Evolutionary conservation across 2,329 filamentous ascomycete species (phyloP).

Genomic region (Curvularia spicifera): DNA sequence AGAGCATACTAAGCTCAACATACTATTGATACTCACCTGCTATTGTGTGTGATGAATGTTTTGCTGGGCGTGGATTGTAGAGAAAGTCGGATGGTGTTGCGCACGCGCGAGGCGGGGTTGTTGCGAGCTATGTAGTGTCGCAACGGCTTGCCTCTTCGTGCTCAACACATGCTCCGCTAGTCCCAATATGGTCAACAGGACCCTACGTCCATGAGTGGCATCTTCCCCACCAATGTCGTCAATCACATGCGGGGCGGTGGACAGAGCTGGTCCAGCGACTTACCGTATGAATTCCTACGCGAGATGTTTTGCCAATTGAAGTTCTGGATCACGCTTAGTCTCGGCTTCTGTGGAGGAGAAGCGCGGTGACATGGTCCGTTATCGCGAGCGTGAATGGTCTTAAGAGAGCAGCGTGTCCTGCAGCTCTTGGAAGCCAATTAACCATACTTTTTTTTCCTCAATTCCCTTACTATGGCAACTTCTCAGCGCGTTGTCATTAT

Average conservation of each 20-base stretch:
- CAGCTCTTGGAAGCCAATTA: constrained; percentile 5
- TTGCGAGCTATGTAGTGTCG: constrained; percentile 29
- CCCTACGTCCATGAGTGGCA: constrained; percentile 35
- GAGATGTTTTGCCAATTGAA: constrained; percentile 34
- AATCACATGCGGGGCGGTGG: constrained; percentile 33
- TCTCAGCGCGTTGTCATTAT: constrained; percentile 52
- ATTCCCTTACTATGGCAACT: constrained; percentile 29
- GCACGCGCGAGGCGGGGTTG: constrained; percentile 37
- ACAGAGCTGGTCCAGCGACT: constrained; percentile 11
- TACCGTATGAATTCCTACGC: constrained; percentile 24
- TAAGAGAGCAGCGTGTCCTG: constrained; percentile 20
- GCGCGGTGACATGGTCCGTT: constrained; percentile 28
- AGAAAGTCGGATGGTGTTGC: constrained; percentile 8
- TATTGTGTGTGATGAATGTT: not conserved
- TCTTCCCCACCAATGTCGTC: constrained; percentile 38
- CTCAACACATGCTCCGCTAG: constrained; percentile 21
- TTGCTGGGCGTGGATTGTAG: constrained; percentile 2
- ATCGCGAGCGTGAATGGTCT: constrained; percentile 26
- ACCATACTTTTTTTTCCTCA: not conserved
- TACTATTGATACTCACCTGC: constrained; percentile 13
- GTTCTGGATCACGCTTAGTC: constrained; percentile 32
- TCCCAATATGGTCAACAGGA: constrained; percentile 35
- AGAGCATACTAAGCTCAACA: constrained; percentile 15
- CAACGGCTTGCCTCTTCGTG: constrained; percentile 15
- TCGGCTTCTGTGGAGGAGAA: constrained; percentile 26